phyloP scores from a whole-genome alignment of 257 asterid genomes.

The Pogostemon cablin region DNA sequence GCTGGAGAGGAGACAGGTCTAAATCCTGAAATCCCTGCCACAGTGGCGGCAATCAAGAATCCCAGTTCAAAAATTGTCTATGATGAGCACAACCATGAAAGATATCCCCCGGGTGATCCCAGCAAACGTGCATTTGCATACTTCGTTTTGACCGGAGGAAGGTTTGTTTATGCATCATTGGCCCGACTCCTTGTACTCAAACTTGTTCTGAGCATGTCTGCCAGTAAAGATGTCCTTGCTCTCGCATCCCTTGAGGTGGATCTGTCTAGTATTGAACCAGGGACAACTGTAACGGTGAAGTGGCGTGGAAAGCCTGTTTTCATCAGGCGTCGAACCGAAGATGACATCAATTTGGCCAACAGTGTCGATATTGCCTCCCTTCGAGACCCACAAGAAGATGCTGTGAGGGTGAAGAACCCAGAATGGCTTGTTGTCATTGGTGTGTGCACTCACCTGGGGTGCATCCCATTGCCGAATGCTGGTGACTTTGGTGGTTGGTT shows the following conservation, averaged over 20 bases:
- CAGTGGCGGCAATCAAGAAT: constrained; percentile 79
- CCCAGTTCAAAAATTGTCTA: constrained; percentile 76
- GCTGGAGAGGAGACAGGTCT: constrained; percentile 50
- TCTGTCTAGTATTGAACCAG: constrained; percentile 82
- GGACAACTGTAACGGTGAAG: constrained; percentile 84
- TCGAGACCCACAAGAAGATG: constrained; percentile 88
- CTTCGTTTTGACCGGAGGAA: constrained; percentile 86
- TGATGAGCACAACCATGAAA: constrained; percentile 83
- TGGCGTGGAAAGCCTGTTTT: constrained; percentile 98
- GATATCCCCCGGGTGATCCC: constrained; percentile 92
- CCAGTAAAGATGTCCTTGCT: constrained; percentile 90
- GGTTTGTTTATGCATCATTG: constrained; percentile 81
- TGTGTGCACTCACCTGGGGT: constrained; percentile 90
- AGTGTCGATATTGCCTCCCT: constrained; percentile 72
- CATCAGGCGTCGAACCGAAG: constrained; percentile 78
- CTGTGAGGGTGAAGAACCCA: constrained; percentile 83
- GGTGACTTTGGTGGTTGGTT: constrained; percentile 98
- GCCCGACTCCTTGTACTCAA: constrained; percentile 83
- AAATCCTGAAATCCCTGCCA: constrained; percentile 57
- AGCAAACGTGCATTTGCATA: constrained; percentile 92
- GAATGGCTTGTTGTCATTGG: constrained; percentile 93
- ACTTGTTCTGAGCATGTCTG: constrained; percentile 90
- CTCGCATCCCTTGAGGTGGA: constrained; percentile 93
- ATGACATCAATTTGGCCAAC: constrained; percentile 76
- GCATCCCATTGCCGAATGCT: constrained; percentile 92